A percentile compares a stretch with the other conserved stretches of the same genome.
phyloP scores from a whole-genome alignment of 768 basidiomycete genomes.

The Paxillus ammoniavirescens region DNA sequence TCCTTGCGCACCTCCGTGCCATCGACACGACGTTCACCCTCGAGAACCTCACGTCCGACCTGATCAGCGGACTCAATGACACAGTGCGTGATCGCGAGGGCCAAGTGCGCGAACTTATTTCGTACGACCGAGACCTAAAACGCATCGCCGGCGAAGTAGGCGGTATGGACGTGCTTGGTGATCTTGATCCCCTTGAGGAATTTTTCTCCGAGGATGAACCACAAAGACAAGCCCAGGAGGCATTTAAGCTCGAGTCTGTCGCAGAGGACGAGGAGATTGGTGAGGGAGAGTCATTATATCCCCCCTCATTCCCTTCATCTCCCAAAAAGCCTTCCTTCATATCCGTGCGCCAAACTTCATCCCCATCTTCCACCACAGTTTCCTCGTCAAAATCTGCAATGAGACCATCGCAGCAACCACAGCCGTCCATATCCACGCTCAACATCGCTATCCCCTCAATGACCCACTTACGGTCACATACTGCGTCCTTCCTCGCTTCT shows the following conservation, averaged over 20 bases:
- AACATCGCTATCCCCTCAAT: conserved; percentile 56
- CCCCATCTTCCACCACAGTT: conserved; percentile 53
- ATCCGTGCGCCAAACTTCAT: conserved; percentile 41
- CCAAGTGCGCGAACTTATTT: conserved; percentile 76
- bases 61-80: conserved; percentile 77
- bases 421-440: conserved; percentile 30
- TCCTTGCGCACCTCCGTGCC: conserved; percentile 67
- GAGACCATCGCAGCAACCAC: conserved; percentile 17
- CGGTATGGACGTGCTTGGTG: conserved; percentile 68
- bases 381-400: conserved; percentile 24
- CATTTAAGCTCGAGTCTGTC: conserved; percentile 33
- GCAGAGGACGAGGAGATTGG: conserved; percentile 40
- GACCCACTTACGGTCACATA: conserved; percentile 68
- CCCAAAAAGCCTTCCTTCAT: conserved; percentile 61
- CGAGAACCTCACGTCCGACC: conserved; percentile 70
- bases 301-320: conserved; percentile 39
- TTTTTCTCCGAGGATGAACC: conserved; percentile 27
- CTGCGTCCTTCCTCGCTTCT: conserved; percentile 70
- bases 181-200: conserved; percentile 64
- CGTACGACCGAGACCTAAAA: conserved; percentile 77
- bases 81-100: conserved; percentile 73
- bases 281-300: conserved; percentile 43
- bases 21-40: conserved; percentile 55
- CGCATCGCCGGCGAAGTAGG: conserved; percentile 77
- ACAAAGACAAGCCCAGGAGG: conserved; percentile 26